These are phyloP conservation scores for Talaromyces amestolkiae DNA, from an alignment of 2,329 filamentous ascomycete species.

Conservation along the genomic window DNA sequence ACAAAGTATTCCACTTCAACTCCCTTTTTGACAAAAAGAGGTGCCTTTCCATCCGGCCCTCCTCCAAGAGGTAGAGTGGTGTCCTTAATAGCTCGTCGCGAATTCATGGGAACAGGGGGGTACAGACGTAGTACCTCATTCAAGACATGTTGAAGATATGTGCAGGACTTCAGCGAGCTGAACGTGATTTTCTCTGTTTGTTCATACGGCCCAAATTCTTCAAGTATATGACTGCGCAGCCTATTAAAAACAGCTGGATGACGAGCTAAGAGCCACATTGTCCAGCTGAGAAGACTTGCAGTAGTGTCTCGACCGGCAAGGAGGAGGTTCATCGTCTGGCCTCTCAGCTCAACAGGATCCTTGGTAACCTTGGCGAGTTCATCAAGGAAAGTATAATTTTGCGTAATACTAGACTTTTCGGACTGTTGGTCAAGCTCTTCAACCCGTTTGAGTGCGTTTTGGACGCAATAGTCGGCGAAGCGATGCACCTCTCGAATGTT, in stretches of 20 bases:
- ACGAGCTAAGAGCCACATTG: constrained; percentile 38
- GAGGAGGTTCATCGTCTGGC: constrained; percentile 52
- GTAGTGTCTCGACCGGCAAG: constrained; percentile 57
- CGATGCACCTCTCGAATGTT: constrained; percentile 11
- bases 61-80: constrained; percentile 17
- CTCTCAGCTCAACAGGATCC: constrained; percentile 49
- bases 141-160: constrained; percentile 19
- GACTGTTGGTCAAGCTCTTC: constrained; percentile 4
- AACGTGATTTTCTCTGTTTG: constrained; percentile 31
- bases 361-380: constrained; percentile 47
- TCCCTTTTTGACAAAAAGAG: constrained; percentile 65
- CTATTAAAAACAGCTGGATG: constrained; percentile 27
- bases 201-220: constrained; percentile 14
- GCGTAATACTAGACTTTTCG: constrained; percentile 2
- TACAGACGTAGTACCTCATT: constrained; percentile 48
- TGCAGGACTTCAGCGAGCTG: constrained; percentile 21
- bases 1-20: constrained; percentile 61
- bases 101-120: constrained; percentile 49
- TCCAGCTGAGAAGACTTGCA: constrained; percentile 45
- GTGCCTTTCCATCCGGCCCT: constrained; percentile 43
- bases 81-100: constrained; percentile 43
- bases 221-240: constrained; percentile 26
- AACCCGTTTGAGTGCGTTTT: constrained; percentile 44
- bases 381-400: constrained; percentile 49
- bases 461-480: constrained; percentile 17